These are phyloP conservation scores for Saccharomycopsis fibuligera DNA, from an alignment of 805 yeast species.

Conservation along the genomic window DNA sequence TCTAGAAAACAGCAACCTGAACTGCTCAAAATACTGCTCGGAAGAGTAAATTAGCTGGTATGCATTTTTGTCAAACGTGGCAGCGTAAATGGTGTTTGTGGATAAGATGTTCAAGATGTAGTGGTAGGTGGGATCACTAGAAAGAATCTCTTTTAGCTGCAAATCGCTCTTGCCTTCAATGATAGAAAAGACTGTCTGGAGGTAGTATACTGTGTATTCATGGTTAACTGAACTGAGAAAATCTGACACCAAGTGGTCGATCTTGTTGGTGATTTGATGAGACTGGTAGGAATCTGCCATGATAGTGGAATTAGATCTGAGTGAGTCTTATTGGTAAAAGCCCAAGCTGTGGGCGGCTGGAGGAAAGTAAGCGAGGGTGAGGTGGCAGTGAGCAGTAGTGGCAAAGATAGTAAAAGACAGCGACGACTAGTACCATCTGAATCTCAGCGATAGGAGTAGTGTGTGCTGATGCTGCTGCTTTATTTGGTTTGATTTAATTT, in stretches of 20 bases:
- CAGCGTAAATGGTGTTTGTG: background rate
- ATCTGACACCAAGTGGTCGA: constrained; percentile 12
- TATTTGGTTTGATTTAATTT: too few relatives aligned
- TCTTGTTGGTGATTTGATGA: constrained; percentile 4
- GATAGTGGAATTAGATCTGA: too few relatives aligned
- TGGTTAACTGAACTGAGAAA: constrained; percentile 14
- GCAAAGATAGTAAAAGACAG: too few relatives aligned
- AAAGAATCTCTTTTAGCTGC: background rate
- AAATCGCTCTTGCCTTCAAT: constrained; percentile 2
- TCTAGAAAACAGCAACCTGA: constrained; percentile 6
- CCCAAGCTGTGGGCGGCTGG: too few relatives aligned
- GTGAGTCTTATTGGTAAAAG: too few relatives aligned
- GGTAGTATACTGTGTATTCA: constrained; percentile 17
- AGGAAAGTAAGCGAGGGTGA: too few relatives aligned
- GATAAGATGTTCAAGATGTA: constrained; percentile 13
- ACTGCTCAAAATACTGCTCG: constrained; percentile 14
- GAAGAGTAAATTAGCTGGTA: constrained; percentile 4
- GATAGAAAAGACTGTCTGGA: constrained; percentile 11
- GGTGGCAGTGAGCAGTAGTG: too few relatives aligned
- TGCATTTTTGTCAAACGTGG: background rate
- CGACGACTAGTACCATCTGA: too few relatives aligned
- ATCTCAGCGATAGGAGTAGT: too few relatives aligned
- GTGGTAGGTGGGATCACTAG: constrained; percentile 14
- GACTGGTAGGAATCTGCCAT: constrained; percentile 5
- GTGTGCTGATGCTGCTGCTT: too few relatives aligned